Evolutionary conservation across 345 rosid species (phyloP).

Genomic region (Rhizophora apiculata): DNA sequence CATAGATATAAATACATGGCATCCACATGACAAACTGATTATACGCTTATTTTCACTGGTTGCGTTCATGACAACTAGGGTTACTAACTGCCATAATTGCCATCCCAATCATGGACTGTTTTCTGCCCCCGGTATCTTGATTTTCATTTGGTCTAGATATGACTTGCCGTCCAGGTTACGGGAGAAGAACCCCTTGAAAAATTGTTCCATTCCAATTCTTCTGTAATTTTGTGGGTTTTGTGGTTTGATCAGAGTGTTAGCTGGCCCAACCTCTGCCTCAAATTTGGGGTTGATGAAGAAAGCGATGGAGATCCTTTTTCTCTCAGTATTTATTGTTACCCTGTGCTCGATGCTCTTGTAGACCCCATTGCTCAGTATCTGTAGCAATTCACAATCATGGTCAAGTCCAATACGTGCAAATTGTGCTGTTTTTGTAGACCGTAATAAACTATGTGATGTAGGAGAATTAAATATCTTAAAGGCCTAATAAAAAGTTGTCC

Average conservation of each 20-base stretch:
- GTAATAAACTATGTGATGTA: too few species aligned
- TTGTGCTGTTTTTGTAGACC: too few species aligned
- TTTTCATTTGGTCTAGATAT: slow-evolving; percentile 21
- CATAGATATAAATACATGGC: too few species aligned
- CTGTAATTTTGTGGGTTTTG: slow-evolving; percentile 24
- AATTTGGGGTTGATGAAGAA: slow-evolving; percentile 28
- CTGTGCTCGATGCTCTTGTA: slow-evolving; percentile 37
- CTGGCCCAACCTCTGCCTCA: slow-evolving; percentile 32
- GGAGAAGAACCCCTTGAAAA: slow-evolving; percentile 19
- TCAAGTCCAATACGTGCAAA: too few species aligned
- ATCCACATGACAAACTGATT: too few species aligned
- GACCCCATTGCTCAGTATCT: slow-evolving; percentile 34
- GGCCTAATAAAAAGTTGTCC: too few species aligned
- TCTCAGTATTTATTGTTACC: slow-evolving; percentile 18
- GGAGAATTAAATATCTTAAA: too few species aligned
- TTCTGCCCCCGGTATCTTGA: background rate
- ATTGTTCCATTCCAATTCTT: slow-evolving; percentile 17
- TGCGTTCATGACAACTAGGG: background rate
- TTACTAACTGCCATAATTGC: background rate
- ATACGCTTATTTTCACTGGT: too few species aligned
- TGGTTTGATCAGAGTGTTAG: slow-evolving; percentile 7
- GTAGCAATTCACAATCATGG: background rate
- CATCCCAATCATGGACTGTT: background rate
- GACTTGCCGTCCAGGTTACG: slow-evolving; percentile 14
- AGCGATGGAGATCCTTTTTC: slow-evolving; percentile 23